phyloP scores from a whole-genome alignment of 805 yeast species.

The Groenewaldozyma tartarivorans region DNA sequence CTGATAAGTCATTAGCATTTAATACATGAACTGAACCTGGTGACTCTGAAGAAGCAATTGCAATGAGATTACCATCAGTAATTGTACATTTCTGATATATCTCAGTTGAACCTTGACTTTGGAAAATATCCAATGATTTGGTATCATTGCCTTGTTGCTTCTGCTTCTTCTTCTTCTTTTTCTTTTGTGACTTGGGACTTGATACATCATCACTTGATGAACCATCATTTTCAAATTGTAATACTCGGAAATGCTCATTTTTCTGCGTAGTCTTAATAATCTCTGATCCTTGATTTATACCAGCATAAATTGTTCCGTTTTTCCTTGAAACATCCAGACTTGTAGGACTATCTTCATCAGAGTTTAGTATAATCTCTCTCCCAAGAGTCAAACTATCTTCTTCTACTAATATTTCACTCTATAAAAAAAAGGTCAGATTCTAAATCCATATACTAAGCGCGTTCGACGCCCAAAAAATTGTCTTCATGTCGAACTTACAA shows the following conservation, averaged over 20 bases:
- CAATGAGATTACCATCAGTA: constrained; percentile 52
- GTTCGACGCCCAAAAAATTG: neutral
- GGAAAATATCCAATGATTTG: constrained; percentile 41
- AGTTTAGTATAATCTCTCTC: neutral
- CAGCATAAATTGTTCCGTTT: constrained; percentile 49
- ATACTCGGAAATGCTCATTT: constrained; percentile 67
- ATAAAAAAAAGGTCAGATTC: neutral
- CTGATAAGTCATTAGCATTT: constrained; percentile 45
- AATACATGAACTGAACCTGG: constrained; percentile 60
- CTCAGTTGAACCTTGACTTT: constrained; percentile 38
- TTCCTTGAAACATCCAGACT: constrained; percentile 49
- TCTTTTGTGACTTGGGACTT: neutral
- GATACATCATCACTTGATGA: neutral
- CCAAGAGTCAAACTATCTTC: neutral
- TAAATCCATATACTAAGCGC: neutral
- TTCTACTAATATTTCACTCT: constrained; percentile 7
- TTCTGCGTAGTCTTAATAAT: constrained; percentile 44
- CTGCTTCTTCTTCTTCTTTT: neutral
- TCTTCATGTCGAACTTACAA: constrained; percentile 32
- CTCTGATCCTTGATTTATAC: constrained; percentile 62
- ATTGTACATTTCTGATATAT: constrained; percentile 57
- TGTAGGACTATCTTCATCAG: constrained; percentile 75
- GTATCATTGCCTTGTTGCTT: neutral
- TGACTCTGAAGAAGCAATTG: constrained; percentile 54
- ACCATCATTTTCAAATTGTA: constrained; percentile 14